Conservation (phyloP, 1,139 yeast species). For the Petasospora rhodanensis region DNA sequence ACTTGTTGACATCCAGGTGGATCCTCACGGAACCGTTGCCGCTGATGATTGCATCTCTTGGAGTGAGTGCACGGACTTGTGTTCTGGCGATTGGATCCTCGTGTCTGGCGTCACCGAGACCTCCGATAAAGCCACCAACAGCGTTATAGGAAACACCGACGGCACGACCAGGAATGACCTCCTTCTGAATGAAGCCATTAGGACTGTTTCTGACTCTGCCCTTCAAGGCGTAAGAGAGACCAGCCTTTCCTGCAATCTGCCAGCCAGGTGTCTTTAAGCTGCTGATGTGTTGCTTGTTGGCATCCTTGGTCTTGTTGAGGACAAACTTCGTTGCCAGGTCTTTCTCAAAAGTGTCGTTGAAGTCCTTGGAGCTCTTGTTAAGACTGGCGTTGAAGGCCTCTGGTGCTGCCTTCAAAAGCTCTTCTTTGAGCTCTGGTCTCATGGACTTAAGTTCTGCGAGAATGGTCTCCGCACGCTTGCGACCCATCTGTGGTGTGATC, state of each 20-base stretch:
- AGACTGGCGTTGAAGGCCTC: slow-evolving; percentile 27
- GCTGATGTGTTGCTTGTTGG: slow-evolving; percentile 24
- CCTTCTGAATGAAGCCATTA: slow-evolving; percentile 59
- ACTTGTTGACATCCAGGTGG: slow-evolving; percentile 1
- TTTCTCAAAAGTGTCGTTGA: slow-evolving; percentile 30
- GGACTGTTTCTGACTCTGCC: slow-evolving; percentile 76
- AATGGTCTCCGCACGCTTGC: slow-evolving; percentile 8
- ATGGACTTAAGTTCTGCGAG: slow-evolving; percentile 23
- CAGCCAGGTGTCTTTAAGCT: slow-evolving; percentile 13
- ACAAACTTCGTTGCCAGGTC: slow-evolving; percentile 37
- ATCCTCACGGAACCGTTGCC: slow-evolving; percentile 7
- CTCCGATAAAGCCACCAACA: slow-evolving; percentile 58
- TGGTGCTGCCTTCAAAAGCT: slow-evolving; percentile 37
- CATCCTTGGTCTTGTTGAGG: slow-evolving; percentile 14
- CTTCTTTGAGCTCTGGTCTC: slow-evolving; percentile 37
- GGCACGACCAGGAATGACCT: slow-evolving; percentile 68
- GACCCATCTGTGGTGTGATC: slow-evolving; percentile 20
- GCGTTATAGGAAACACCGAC: slow-evolving; percentile 45
- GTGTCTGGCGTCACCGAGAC: background rate
- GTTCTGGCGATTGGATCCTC: background rate
- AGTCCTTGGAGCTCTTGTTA: slow-evolving; percentile 18
- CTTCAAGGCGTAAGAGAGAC: slow-evolving; percentile 63
- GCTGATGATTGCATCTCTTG: slow-evolving; percentile 1
- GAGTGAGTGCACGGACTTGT: slow-evolving; percentile 4
- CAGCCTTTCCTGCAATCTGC: slow-evolving; percentile 62